phyloP scores from a whole-genome alignment of 139 green algal species.

The Tetradesmus lagerheimii region DNA sequence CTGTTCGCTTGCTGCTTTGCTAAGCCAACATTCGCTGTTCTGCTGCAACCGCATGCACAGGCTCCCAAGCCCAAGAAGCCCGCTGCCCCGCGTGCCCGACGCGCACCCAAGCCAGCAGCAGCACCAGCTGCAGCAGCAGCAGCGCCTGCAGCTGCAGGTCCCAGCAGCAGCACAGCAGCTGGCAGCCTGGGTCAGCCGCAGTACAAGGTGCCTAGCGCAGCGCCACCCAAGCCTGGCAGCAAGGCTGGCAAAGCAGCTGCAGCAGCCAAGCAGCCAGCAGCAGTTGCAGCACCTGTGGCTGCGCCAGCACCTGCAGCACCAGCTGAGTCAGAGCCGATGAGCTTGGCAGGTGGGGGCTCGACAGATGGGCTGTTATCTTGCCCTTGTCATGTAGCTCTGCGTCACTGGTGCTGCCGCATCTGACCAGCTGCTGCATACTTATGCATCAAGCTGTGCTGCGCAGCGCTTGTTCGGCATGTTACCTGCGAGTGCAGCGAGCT shows the following conservation, averaged over 20 bases:
- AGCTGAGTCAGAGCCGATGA: constrained; percentile 44
- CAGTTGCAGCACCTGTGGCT: background rate
- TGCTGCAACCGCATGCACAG: background rate
- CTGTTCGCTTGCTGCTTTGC: too few species aligned
- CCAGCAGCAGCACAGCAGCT: constrained; percentile 20
- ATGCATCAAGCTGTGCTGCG: too few species aligned
- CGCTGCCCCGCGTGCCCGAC: constrained; percentile 29
- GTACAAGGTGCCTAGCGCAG: constrained; percentile 36
- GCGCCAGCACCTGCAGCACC: background rate
- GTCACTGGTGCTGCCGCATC: too few species aligned
- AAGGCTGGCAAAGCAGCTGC: constrained; percentile 35
- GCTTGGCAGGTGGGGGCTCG: constrained; percentile 23
- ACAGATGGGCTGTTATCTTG: too few species aligned
- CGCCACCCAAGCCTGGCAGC: constrained; percentile 40
- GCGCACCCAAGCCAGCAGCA: constrained; percentile 25
- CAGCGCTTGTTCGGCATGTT: too few species aligned
- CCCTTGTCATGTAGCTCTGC: background rate
- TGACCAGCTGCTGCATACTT: too few species aligned
- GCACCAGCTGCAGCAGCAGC: constrained; percentile 35
- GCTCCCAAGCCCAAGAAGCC: constrained; percentile 52
- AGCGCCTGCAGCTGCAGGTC: constrained; percentile 28
- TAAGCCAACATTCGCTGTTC: background rate
- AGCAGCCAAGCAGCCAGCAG: background rate
- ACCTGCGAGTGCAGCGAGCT: too few species aligned
- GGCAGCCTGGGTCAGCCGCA: constrained; percentile 2